phyloP scores from a whole-genome alignment of 2,329 filamentous ascomycete genomes.

The Pseudogymnoascus sp. region DNA sequence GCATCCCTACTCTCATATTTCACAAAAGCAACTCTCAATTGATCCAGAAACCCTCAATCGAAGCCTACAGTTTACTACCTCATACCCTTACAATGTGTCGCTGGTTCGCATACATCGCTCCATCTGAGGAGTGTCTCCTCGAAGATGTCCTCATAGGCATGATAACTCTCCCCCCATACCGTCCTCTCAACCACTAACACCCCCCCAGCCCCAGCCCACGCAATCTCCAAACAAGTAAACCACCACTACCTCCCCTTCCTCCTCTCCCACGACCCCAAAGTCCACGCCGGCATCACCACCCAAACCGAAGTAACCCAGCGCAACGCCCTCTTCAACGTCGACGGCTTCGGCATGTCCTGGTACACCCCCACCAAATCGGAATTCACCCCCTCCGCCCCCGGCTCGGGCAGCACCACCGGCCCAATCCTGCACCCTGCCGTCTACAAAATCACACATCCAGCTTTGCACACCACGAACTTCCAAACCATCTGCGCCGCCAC shows the following conservation, averaged over 20 bases:
- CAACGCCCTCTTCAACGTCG: conserved; percentile 48
- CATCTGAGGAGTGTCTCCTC: conserved; percentile 45
- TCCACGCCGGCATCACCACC: conserved; percentile 30
- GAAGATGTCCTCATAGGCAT: conserved; percentile 46
- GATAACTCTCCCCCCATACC: conserved; percentile 24
- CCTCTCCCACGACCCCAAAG: conserved; percentile 40
- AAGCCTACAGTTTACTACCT: not conserved
- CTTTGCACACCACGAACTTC: conserved; percentile 48
- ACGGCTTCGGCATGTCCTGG: conserved; percentile 50
- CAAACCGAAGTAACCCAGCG: conserved; percentile 40
- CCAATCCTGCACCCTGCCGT: conserved; percentile 39
- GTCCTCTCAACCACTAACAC: conserved; percentile 13
- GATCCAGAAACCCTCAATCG: not conserved
- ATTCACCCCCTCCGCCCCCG: conserved; percentile 26
- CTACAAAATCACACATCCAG: conserved; percentile 47
- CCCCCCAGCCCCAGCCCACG: conserved; percentile 30
- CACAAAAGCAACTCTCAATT: not conserved
- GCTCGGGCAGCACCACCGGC: conserved; percentile 22
- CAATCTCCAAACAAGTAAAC: conserved; percentile 39
- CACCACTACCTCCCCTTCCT: conserved; percentile 47
- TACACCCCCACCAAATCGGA: conserved; percentile 39
- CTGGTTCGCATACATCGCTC: conserved; percentile 51
- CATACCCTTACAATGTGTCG: conserved; percentile 35
- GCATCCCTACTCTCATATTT: not conserved
- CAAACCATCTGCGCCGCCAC: conserved; percentile 45